Conservation (phyloP, 1,284 basidiomycete species). For the Cryptococcus maquisensis region DNA sequence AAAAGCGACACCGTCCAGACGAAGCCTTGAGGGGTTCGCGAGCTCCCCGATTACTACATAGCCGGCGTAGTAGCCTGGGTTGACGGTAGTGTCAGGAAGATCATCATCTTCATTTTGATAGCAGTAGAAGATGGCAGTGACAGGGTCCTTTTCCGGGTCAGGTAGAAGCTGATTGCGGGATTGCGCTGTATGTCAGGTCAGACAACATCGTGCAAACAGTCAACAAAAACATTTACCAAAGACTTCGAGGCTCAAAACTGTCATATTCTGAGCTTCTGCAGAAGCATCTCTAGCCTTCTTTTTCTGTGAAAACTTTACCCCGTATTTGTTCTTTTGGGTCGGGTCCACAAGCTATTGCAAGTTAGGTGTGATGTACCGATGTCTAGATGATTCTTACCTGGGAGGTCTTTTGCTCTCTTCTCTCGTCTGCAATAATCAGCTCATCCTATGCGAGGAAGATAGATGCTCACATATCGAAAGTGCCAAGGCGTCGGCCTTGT, state of each 20-base stretch:
- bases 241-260: conserved; percentile 74
- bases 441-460: neutral
- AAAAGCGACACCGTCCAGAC: conserved; percentile 50
- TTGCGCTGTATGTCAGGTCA: conserved; percentile 52
- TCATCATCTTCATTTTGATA: conserved; percentile 58
- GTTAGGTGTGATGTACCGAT: neutral
- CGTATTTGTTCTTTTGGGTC: conserved; percentile 69
- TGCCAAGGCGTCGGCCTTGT: conserved; percentile 42
- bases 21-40: conserved; percentile 16
- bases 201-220: neutral
- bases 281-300: conserved; percentile 49
- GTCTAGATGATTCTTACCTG: conserved; percentile 22
- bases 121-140: conserved; percentile 68
- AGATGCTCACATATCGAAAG: no score
- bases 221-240: conserved; percentile 58
- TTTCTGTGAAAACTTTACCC: conserved; percentile 59
- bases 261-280: conserved; percentile 72
- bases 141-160: conserved; percentile 65
- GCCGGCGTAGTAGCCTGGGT: conserved; percentile 54
- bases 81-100: conserved; percentile 47
- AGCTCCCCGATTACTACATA: conserved; percentile 57
- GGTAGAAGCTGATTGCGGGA: conserved; percentile 64
- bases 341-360: conserved; percentile 64
- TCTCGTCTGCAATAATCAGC: conserved; percentile 1
- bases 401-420: conserved; percentile 30